These are phyloP conservation scores for Colletotrichum coccodes DNA, from an alignment of 2,329 filamentous ascomycete genomes.

Conservation along the genomic window DNA sequence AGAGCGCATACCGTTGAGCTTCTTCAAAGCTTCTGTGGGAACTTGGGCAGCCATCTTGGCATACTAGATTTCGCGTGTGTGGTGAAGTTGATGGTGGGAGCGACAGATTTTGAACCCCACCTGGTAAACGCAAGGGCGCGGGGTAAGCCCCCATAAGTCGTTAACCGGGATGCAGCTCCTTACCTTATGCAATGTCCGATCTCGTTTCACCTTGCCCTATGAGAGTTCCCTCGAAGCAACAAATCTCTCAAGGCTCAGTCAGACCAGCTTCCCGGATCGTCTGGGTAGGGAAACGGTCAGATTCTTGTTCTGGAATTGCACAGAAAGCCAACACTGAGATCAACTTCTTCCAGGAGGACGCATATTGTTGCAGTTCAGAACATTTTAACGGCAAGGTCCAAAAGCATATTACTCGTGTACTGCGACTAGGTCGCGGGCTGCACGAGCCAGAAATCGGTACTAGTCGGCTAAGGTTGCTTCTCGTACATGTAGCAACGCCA, in stretches of 20 bases:
- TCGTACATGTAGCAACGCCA: constrained; percentile 29
- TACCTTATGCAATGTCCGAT: constrained; percentile 24
- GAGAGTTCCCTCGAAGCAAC: not conserved
- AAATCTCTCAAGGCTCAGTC: not conserved
- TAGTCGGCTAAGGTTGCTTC: constrained; percentile 32
- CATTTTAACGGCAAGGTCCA: constrained; percentile 24
- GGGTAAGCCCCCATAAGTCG: constrained; percentile 31
- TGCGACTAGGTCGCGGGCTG: constrained; percentile 18
- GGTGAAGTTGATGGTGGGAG: constrained; percentile 29
- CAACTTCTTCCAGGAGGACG: not conserved
- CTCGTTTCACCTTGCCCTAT: constrained; percentile 11
- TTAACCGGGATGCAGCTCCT: constrained; percentile 18
- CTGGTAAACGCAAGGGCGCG: constrained; percentile 31
- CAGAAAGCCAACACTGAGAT: constrained; percentile 10
- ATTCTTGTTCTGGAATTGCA: not conserved
- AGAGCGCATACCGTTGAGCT: constrained; percentile 49
- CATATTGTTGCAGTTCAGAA: constrained; percentile 6
- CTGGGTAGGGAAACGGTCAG: not conserved
- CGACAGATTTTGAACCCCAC: constrained; percentile 33
- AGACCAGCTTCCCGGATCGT: not conserved
- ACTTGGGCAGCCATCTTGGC: constrained; percentile 55
- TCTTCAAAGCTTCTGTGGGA: constrained; percentile 54
- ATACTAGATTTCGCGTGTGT: constrained; percentile 25
- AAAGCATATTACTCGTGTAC: constrained; percentile 15
- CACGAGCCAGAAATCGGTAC: constrained; percentile 12